phyloP scores from a whole-genome alignment of 2,329 filamentous ascomycete genomes.

The Aspergillus latus region DNA sequence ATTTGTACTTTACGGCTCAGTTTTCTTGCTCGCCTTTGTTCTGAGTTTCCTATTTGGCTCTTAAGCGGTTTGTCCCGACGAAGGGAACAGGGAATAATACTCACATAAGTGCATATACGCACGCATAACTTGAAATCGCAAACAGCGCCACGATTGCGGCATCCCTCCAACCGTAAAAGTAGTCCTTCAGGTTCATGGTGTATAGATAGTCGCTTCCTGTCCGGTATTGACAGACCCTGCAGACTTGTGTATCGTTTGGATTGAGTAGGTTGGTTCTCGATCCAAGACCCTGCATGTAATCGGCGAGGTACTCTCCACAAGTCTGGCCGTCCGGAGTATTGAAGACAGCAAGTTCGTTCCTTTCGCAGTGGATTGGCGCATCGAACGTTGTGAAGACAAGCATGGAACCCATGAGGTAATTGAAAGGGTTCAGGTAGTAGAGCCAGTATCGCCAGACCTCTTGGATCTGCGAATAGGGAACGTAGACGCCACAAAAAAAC shows the following conservation, averaged over 20 bases:
- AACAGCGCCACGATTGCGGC: slow-evolving; percentile 60
- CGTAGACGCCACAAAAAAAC: slow-evolving; percentile 33
- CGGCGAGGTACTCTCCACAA: slow-evolving; percentile 58
- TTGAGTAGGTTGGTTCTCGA: slow-evolving; percentile 57
- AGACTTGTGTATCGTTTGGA: slow-evolving; percentile 55
- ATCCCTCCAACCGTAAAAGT: slow-evolving; percentile 67
- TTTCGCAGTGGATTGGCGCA: slow-evolving; percentile 25
- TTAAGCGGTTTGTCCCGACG: too few relatives aligned
- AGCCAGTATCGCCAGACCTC: slow-evolving; percentile 36
- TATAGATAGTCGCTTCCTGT: slow-evolving; percentile 60
- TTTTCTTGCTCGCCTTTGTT: too few relatives aligned
- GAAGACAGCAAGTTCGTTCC: slow-evolving; percentile 28
- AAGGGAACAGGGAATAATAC: slow-evolving; percentile 11
- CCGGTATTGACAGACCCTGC: slow-evolving; percentile 62
- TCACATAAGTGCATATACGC: slow-evolving; percentile 44
- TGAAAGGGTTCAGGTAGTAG: slow-evolving; percentile 34
- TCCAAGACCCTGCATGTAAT: slow-evolving; percentile 53
- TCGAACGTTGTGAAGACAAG: slow-evolving; percentile 29
- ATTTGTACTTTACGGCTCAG: too few relatives aligned
- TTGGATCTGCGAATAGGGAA: slow-evolving; percentile 32
- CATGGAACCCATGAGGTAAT: slow-evolving; percentile 32
- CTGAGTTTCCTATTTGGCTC: too few relatives aligned
- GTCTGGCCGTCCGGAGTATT: slow-evolving; percentile 47
- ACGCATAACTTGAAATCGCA: slow-evolving; percentile 53
- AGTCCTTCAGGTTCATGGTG: slow-evolving; percentile 59